These are phyloP conservation scores for barley (Hordeum vulgare) DNA, from an alignment of 176 grass and related monocot genomes.

Conservation along the genomic window DNA sequence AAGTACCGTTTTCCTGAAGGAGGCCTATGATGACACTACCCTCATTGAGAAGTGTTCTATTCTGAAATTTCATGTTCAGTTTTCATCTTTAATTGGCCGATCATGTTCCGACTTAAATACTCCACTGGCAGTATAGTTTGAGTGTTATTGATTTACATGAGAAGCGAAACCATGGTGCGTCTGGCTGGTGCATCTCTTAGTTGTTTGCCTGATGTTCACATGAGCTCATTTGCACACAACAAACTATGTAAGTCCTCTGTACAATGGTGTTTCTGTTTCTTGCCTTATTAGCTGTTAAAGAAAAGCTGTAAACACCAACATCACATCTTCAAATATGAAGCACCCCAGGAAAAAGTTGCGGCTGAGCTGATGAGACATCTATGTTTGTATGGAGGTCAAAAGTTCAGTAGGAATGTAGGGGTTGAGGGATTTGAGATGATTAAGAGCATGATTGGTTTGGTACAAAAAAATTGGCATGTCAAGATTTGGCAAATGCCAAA, in stretches of 20 bases:
- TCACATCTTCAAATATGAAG: background rate
- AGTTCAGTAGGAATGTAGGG: background rate
- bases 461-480: too few species aligned
- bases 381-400: background rate
- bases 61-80: slow-evolving; percentile 57
- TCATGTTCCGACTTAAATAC: slow-evolving; percentile 28
- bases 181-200: background rate
- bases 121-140: slow-evolving; percentile 20
- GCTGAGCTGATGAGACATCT: background rate
- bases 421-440: background rate
- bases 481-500: too few species aligned
- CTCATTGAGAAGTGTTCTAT: slow-evolving; percentile 69
- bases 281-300: background rate
- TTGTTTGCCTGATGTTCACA: background rate
- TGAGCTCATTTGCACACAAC: background rate
- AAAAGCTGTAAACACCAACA: background rate
- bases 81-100: slow-evolving; percentile 63
- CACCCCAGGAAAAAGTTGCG: background rate
- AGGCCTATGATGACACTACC: slow-evolving; percentile 55
- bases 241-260: background rate
- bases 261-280: background rate
- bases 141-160: background rate
- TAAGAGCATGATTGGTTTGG: too few species aligned
- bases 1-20: slow-evolving; percentile 86
- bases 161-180: background rate